Base-by-base conservation (phyloP, 176 grass and related monocot genomes). In the Lolium perenne region DNA sequence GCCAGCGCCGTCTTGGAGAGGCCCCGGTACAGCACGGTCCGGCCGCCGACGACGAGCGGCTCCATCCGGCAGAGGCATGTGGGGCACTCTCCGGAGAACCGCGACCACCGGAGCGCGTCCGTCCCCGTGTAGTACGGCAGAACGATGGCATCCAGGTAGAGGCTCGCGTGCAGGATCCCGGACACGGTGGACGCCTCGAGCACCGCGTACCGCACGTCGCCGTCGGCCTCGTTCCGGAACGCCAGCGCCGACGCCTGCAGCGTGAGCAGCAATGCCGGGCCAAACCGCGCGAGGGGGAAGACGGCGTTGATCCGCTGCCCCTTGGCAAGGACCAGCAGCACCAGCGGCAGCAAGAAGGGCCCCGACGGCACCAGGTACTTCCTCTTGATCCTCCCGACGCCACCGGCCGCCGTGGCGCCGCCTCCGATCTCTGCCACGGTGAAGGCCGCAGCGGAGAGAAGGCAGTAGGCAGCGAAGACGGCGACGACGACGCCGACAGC, bases 181-280 rank as follows among this genome's bases (percentile, higher is more conserved):
- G 93, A 95, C 15, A 91, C 94, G 15, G 91, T 93, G 51, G 91
- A 91, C 7, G 91, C 94, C 81, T 95, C 91, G 4, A 95, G 94
- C 48, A 95, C 84, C 5, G 89, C 94, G 72, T 91, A 91, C 15
- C 89, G 74, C 38, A 89, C 45, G 55, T 93, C 94, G 22, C 81
- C 89, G 23, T 95, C 91, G 1, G 87, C 77, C 81, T 91, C 84
- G 40, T 93, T 93, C 29, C 84, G 53, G 76, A 95, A 95, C 25
- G 94, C 91, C 38, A 95, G 87, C 53, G 94, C 94, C 1, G 94
- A 95, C 0, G 88, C 63, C 80, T 93, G 89, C 49, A 93, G 84
- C 63, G 91, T 78, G 78, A 89, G 91, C 62, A 93, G 85, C 55
- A 95, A 53, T 35, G 89, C 89, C 61, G 93, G 93, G 18, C 90